phyloP scores from a whole-genome alignment of 1,284 basidiomycete genomes.

The Cryptococcus sp. region DNA sequence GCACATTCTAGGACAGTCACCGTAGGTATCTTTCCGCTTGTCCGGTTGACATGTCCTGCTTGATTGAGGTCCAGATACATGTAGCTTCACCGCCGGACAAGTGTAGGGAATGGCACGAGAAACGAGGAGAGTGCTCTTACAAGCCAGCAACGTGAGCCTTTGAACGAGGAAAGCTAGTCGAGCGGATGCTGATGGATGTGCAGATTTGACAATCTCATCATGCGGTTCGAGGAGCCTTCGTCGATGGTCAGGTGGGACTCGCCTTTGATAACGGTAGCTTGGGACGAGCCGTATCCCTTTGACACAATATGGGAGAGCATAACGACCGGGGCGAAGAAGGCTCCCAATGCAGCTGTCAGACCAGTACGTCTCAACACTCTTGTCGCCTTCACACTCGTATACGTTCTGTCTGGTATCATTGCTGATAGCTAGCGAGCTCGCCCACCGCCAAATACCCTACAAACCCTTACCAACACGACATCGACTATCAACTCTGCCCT shows the following conservation, averaged over 20 bases:
- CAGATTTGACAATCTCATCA: conserved; percentile 82
- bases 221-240: conserved; percentile 90
- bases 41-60: neutral
- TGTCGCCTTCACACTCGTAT: neutral
- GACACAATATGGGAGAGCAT: conserved; percentile 75
- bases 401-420: neutral
- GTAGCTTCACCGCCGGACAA: conserved; percentile 72
- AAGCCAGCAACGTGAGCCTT: conserved; percentile 63
- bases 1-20: conserved; percentile 79
- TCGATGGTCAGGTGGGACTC: conserved; percentile 98
- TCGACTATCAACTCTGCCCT: conserved; percentile 63
- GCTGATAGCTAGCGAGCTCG: conserved; percentile 55
- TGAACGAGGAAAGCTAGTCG: too few species aligned
- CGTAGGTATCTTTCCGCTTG: conserved; percentile 52
- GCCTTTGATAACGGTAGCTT: conserved; percentile 78
- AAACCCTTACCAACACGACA: conserved; percentile 67
- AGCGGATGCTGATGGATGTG: neutral
- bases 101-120: conserved; percentile 70
- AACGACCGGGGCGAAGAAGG: conserved; percentile 71
- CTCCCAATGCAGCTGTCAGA: conserved; percentile 79
- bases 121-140: conserved; percentile 52
- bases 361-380: conserved; percentile 53
- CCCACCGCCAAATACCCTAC: conserved; percentile 74
- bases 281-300: conserved; percentile 61
- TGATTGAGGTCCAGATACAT: conserved; percentile 42